Conservation (phyloP, 495 filamentous ascomycete species). For the Platismatia glauca region DNA sequence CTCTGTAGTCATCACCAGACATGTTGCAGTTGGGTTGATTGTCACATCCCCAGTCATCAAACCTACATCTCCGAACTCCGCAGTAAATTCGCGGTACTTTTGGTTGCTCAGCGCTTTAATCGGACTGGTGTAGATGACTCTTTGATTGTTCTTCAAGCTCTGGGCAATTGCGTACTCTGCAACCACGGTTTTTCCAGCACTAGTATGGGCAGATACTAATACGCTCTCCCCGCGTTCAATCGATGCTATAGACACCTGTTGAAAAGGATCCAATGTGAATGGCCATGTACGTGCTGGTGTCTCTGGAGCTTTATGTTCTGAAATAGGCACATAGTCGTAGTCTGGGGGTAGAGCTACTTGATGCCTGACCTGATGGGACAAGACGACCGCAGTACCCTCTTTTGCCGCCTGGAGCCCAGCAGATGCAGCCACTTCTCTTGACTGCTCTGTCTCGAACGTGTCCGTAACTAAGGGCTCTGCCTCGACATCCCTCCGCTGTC, state of each 20-base stretch:
- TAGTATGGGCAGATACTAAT: slow-evolving; percentile 92
- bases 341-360: slow-evolving; percentile 90
- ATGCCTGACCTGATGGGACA: slow-evolving; percentile 96
- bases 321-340: slow-evolving; percentile 88
- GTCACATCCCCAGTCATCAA: slow-evolving; percentile 99
- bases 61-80: slow-evolving; percentile 93
- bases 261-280: slow-evolving; percentile 94
- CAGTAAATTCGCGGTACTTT: slow-evolving; percentile 92
- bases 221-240: slow-evolving; percentile 95
- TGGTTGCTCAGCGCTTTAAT: slow-evolving; percentile 98
- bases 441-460: slow-evolving; percentile 91
- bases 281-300: slow-evolving; percentile 73
- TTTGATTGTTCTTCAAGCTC: slow-evolving; percentile 90
- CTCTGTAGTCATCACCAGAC: slow-evolving; percentile 98
- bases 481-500: slow-evolving; percentile 61
- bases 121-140: slow-evolving; percentile 97
- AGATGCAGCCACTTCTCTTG: slow-evolving; percentile 73
- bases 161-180: slow-evolving; percentile 98
- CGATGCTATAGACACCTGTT: slow-evolving; percentile 81
- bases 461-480: slow-evolving; percentile 83
- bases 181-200: slow-evolving; percentile 95
- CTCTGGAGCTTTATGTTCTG: slow-evolving; percentile 76
- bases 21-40: slow-evolving; percentile 96
- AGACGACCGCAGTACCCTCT: slow-evolving; percentile 57
- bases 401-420: slow-evolving; percentile 68